phyloP scores from a whole-genome alignment of 2,329 filamentous ascomycete genomes.

The Fusarium sambucinum region DNA sequence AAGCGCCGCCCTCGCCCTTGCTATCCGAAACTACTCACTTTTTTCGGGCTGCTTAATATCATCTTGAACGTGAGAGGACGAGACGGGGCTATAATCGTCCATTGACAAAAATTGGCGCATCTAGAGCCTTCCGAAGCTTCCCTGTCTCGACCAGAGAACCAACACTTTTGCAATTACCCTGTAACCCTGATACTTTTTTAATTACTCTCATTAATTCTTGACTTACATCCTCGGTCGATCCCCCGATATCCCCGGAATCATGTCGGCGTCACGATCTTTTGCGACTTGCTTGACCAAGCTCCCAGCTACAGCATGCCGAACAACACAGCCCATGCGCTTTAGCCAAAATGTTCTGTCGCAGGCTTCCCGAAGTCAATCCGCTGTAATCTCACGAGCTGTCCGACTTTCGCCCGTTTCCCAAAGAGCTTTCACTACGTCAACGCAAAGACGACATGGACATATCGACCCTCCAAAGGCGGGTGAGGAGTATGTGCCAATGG shows the following conservation, averaged over 20 bases:
- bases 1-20: conserved; percentile 35
- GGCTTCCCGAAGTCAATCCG: conserved; percentile 41
- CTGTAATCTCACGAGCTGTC: conserved; percentile 17
- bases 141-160: conserved; percentile 17
- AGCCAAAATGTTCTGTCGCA: conserved; percentile 26
- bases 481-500: conserved; percentile 77
- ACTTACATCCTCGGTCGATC: conserved; percentile 18
- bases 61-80: conserved; percentile 51
- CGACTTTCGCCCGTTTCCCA: conserved; percentile 38
- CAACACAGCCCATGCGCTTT: conserved; percentile 44
- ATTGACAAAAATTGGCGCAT: conserved; percentile 49
- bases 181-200: conserved; percentile 2
- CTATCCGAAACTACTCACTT: conserved; percentile 48
- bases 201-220: conserved; percentile 16
- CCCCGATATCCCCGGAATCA: conserved; percentile 41
- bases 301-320: conserved; percentile 49
- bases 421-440: conserved; percentile 74
- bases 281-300: conserved; percentile 52
- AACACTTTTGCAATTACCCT: conserved; percentile 13
- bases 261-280: conserved; percentile 53
- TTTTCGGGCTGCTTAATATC: conserved; percentile 49
- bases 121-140: conserved; percentile 28
- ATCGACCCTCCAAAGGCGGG: conserved; percentile 86
- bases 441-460: conserved; percentile 77
- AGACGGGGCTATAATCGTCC: conserved; percentile 42